These are phyloP conservation scores for Chaetomium olivaceum DNA, from an alignment of 2,329 filamentous ascomycete genomes.

Conservation along the genomic window DNA sequence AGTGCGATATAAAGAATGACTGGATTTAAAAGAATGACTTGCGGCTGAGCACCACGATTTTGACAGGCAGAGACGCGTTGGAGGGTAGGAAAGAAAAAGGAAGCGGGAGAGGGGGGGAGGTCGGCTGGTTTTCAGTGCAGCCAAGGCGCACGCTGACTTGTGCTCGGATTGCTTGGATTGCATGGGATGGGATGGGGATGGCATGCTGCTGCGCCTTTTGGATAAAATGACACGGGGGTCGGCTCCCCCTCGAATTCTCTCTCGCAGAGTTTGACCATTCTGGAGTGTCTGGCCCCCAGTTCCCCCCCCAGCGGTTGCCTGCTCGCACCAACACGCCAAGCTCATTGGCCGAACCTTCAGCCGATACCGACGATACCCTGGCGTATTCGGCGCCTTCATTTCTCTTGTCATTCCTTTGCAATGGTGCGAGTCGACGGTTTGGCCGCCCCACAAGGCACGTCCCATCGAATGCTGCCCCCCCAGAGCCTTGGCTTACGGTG, in stretches of 20 bases:
- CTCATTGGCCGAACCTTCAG: conserved; percentile 13
- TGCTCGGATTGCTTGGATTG: neutral
- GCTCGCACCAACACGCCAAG: neutral
- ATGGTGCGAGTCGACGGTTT: neutral
- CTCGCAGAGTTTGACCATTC: conserved; percentile 12
- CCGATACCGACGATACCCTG: conserved; percentile 13
- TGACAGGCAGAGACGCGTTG: conserved; percentile 20
- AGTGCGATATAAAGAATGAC: conserved; percentile 26
- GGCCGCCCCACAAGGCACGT: neutral
- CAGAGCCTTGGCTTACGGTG: neutral
- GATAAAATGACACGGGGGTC: conserved; percentile 15
- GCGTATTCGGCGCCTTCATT: neutral
- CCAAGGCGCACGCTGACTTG: neutral
- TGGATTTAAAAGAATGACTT: conserved; percentile 18
- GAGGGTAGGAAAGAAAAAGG: conserved; percentile 18
- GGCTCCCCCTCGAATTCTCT: neutral
- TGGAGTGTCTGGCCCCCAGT: neutral
- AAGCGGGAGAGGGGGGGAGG: neutral
- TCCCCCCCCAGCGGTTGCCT: neutral
- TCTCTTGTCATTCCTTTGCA: conserved; percentile 9
- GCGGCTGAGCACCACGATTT: conserved; percentile 30
- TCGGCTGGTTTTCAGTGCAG: conserved; percentile 21
- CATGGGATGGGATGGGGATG: neutral
- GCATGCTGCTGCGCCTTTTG: conserved; percentile 21
- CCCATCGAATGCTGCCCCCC: neutral